phyloP scores from a whole-genome alignment of 208 protist species.

The Entamoeba invadens region DNA sequence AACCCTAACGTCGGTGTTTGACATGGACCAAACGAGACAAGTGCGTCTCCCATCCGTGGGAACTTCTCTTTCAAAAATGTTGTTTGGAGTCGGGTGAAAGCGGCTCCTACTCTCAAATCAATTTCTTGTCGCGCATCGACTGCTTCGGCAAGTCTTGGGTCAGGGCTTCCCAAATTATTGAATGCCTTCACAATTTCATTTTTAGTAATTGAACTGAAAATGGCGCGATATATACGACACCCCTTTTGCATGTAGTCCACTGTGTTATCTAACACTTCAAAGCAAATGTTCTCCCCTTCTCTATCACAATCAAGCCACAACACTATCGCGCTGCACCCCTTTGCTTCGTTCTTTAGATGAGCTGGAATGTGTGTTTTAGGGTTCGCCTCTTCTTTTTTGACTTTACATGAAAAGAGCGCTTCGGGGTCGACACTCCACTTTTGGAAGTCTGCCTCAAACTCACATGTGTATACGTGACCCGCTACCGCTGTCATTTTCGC shows the following conservation, averaged over 20 bases:
- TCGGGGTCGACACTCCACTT: not conserved
- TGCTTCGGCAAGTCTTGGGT: constrained; percentile 63
- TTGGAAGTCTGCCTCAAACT: constrained; percentile 12
- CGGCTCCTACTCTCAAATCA: constrained; percentile 74
- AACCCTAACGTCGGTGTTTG: constrained; percentile 78
- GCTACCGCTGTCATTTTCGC: constrained; percentile 15
- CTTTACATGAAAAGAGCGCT: constrained; percentile 11
- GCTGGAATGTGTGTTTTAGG: not conserved
- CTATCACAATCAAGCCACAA: constrained; percentile 80
- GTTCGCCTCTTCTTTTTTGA: not conserved
- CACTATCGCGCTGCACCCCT: constrained; percentile 52
- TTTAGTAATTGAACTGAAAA: constrained; percentile 60
- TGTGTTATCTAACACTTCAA: constrained; percentile 68
- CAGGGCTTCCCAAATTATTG: constrained; percentile 56
- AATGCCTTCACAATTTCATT: constrained; percentile 62
- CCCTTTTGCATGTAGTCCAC: constrained; percentile 23
- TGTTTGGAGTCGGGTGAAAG: constrained; percentile 59
- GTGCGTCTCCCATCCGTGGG: constrained; percentile 56
- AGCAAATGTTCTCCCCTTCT: constrained; percentile 87
- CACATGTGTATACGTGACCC: constrained; percentile 21
- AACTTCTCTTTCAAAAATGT: constrained; percentile 42
- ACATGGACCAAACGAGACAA: constrained; percentile 73
- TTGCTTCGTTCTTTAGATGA: not conserved
- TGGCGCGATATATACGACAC: constrained; percentile 56
- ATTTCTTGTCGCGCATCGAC: constrained; percentile 76